phyloP scores from a whole-genome alignment of 805 yeast genomes.

The Candida orba region DNA sequence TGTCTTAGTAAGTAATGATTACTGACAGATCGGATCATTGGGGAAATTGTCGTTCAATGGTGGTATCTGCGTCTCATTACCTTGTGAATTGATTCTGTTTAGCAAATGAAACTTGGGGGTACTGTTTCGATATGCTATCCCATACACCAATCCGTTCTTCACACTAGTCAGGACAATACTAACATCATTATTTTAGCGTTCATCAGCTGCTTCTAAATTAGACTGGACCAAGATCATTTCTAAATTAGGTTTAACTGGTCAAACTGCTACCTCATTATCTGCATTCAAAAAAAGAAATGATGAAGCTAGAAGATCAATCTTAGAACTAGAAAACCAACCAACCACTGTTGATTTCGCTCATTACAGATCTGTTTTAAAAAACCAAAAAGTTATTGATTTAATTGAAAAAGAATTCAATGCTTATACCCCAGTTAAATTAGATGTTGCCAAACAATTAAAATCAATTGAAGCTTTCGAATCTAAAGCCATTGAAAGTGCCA shows the following conservation, averaged over 20 bases:
- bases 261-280: conserved; percentile 81
- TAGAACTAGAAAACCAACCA: conserved; percentile 64
- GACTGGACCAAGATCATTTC: conserved; percentile 93
- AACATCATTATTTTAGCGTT: conserved; percentile 25
- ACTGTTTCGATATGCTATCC: too few species aligned
- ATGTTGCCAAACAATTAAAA: conserved; percentile 83
- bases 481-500: conserved; percentile 93
- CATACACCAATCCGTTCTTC: too few species aligned
- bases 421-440: conserved; percentile 81
- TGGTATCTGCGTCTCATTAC: too few species aligned
- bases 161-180: conserved; percentile 6
- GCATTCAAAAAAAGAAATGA: conserved; percentile 98
- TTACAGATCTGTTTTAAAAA: conserved; percentile 77
- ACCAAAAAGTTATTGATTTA: conserved; percentile 70
- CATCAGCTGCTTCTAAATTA: conserved; percentile 71
- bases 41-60: neutral
- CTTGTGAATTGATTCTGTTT: too few species aligned
- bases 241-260: conserved; percentile 85
- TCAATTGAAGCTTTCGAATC: conserved; percentile 90
- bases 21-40: too few species aligned
- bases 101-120: too few species aligned
- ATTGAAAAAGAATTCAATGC: conserved; percentile 67
- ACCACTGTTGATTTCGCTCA: conserved; percentile 72
- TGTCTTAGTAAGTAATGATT: conserved; percentile 7
- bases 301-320: conserved; percentile 83